Conservation (phyloP, 2,329 filamentous ascomycete species). For the Akanthomyces lecanii region DNA sequence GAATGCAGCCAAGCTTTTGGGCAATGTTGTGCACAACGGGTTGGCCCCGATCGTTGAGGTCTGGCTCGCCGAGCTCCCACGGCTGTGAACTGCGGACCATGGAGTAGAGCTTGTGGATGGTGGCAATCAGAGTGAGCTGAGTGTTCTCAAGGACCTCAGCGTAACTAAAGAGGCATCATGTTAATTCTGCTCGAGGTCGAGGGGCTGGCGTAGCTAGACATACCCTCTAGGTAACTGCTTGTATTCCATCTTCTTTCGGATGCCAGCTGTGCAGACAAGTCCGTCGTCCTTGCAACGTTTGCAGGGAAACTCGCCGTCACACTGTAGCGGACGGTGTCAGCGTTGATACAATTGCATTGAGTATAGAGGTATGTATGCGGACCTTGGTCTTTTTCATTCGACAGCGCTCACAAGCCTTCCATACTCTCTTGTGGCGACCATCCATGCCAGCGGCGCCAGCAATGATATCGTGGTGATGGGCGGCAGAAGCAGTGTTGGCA, state of each 20-base stretch:
- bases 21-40: slow-evolving; percentile 64
- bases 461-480: slow-evolving; percentile 36
- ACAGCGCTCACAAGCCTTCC: slow-evolving; percentile 64
- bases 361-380: slow-evolving; percentile 9
- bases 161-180: slow-evolving; percentile 39
- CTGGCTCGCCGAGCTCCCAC: slow-evolving; percentile 61
- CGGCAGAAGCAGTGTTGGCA: slow-evolving; percentile 34
- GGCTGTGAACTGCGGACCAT: slow-evolving; percentile 56
- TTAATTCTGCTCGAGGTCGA: neutral
- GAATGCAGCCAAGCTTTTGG: slow-evolving; percentile 59
- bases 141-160: slow-evolving; percentile 63
- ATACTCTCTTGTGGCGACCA: slow-evolving; percentile 59
- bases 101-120: slow-evolving; percentile 60
- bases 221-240: slow-evolving; percentile 62
- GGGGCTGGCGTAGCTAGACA: slow-evolving; percentile 21
- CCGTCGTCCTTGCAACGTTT: slow-evolving; percentile 64
- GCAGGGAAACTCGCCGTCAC: slow-evolving; percentile 62
- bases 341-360: no score
- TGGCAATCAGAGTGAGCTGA: slow-evolving; percentile 60
- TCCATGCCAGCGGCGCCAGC: slow-evolving; percentile 39
- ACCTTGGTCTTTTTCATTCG: slow-evolving; percentile 69
- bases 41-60: slow-evolving; percentile 58
- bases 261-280: slow-evolving; percentile 58
- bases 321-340: slow-evolving; percentile 35
- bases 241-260: slow-evolving; percentile 64